Conservation (phyloP, 768 basidiomycete species). For the Piloderma croceum region DNA sequence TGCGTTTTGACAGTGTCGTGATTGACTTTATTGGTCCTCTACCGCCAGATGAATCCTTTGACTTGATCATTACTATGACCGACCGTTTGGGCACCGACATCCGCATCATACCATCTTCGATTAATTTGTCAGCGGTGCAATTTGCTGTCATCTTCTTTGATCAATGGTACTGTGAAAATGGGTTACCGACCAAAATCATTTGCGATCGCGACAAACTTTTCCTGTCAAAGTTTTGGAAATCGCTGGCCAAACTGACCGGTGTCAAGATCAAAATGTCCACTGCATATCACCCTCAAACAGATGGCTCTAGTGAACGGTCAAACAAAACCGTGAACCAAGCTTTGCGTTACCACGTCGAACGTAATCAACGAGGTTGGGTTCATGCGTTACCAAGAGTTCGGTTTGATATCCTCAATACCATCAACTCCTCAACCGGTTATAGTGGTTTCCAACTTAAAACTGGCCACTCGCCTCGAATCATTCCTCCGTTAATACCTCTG, state of each 20-base stretch:
- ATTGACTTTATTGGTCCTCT: constrained; percentile 34
- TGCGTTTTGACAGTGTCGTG: constrained; percentile 13
- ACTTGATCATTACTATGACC: constrained; percentile 24
- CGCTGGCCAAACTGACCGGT: constrained; percentile 13
- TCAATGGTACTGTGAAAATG: constrained; percentile 26
- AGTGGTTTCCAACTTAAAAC: too few relatives aligned
- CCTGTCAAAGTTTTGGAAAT: constrained; percentile 26
- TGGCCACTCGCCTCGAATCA: too few relatives aligned
- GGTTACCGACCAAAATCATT: too few relatives aligned
- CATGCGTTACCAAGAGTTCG: too few relatives aligned
- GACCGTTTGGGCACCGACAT: constrained; percentile 21
- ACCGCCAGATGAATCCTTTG: constrained; percentile 23
- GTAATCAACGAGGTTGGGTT: too few relatives aligned
- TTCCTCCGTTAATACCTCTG: too few relatives aligned
- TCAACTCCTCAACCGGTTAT: too few relatives aligned
- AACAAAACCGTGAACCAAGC: constrained; percentile 27
- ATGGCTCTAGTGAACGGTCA: too few relatives aligned
- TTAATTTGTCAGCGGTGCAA: constrained; percentile 15
- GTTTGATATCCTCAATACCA: too few relatives aligned
- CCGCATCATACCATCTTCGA: constrained; percentile 7
- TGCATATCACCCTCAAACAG: too few relatives aligned
- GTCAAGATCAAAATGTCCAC: too few relatives aligned
- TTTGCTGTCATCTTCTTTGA: constrained; percentile 22
- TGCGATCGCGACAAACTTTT: constrained; percentile 32
- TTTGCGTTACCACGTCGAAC: constrained; percentile 17